phyloP scores from a whole-genome alignment of 208 protist genomes.

The Novymonas esmeraldas region DNA sequence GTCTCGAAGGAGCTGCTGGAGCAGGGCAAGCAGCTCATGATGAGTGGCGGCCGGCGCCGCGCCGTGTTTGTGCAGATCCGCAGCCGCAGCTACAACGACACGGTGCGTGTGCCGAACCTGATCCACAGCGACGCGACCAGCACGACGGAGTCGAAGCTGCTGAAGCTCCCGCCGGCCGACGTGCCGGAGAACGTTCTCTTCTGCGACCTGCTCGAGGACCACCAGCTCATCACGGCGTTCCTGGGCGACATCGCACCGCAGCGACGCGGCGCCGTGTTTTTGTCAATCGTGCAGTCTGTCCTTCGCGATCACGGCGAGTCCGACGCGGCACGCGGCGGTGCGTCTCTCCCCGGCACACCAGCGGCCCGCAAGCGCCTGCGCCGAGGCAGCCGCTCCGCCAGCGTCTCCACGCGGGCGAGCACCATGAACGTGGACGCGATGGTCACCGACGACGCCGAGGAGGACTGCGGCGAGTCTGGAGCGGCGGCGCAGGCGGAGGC shows the following conservation, averaged over 20 bases:
- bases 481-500: conserved; percentile 1
- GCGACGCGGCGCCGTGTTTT: conserved; percentile 30
- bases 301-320: conserved; percentile 36
- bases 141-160: conserved; percentile 59
- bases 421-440: conserved; percentile 24
- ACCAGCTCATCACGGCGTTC: conserved; percentile 35
- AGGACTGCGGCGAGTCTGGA: not conserved
- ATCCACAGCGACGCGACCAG: conserved; percentile 56
- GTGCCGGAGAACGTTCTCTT: conserved; percentile 80
- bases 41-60: conserved; percentile 56
- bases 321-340: not conserved
- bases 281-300: conserved; percentile 40
- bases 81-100: conserved; percentile 62
- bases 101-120: conserved; percentile 73
- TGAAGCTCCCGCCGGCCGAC: conserved; percentile 75
- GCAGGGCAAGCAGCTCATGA: conserved; percentile 70
- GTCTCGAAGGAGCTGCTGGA: conserved; percentile 56
- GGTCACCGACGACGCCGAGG: conserved; percentile 5
- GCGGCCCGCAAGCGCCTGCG: conserved; percentile 14
- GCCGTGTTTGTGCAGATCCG: conserved; percentile 86
- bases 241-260: conserved; percentile 23
- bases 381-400: conserved; percentile 11
- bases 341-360: not conserved
- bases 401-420: conserved; percentile 19
- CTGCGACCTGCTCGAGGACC: conserved; percentile 53